phyloP scores from a whole-genome alignment of 441 rosid species.

The Dalechampia spathulata region DNA sequence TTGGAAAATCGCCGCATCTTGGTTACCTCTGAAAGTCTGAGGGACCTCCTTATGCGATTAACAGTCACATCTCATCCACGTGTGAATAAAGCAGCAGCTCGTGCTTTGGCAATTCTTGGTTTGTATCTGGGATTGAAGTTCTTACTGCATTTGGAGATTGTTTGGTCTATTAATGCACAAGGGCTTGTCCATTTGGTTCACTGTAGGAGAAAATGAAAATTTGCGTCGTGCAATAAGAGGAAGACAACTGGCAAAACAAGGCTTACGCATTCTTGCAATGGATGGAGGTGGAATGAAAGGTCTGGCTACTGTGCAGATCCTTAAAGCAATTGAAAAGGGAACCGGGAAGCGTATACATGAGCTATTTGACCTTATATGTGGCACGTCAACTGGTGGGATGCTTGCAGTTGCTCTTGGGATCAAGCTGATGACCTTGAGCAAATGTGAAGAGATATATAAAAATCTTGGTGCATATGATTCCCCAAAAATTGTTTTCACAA shows the following conservation, averaged over 20 bases:
- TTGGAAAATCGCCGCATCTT: constrained; percentile 83
- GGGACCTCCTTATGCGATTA: constrained; percentile 78
- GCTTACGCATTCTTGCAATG: constrained; percentile 93
- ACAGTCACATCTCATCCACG: constrained; percentile 71
- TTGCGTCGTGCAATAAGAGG: constrained; percentile 87
- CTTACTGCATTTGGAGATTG: constrained; percentile 1
- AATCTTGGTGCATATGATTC: constrained; percentile 57
- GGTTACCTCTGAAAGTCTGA: constrained; percentile 92
- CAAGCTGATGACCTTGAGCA: constrained; percentile 76
- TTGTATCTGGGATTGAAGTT: constrained; percentile 20
- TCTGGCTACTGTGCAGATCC: constrained; percentile 91
- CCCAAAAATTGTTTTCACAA: constrained; percentile 5
- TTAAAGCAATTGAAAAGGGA: constrained; percentile 94
- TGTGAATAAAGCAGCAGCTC: constrained; percentile 93
- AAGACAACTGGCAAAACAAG: constrained; percentile 83
- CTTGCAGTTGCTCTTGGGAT: constrained; percentile 93
- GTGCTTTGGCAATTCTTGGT: constrained; percentile 99
- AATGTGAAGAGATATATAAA: constrained; percentile 97
- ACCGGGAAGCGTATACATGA: constrained; percentile 94
- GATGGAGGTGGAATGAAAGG: constrained; percentile 99
- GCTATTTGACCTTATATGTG: constrained; percentile 93
- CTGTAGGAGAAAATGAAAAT: constrained; percentile 86
- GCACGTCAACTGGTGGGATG: constrained; percentile 99
- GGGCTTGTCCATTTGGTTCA: constrained; percentile 23
- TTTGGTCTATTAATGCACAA: constrained; percentile 5